Conservation (phyloP, 257 asterid species). For the Eucommia ulmoides region DNA sequence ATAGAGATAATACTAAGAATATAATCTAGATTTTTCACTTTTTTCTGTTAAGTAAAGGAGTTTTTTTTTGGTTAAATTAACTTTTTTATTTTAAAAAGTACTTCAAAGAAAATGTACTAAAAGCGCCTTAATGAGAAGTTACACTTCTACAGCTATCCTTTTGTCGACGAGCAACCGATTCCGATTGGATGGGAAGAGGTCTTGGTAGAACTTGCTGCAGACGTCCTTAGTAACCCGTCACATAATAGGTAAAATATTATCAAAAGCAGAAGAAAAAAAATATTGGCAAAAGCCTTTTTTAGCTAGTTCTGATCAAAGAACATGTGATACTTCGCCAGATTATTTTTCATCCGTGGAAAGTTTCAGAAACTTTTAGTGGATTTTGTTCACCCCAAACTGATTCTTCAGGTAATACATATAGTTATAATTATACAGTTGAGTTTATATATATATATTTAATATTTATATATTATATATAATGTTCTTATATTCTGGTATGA, state of each 20-base stretch:
- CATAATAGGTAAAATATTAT: constrained; percentile 34
- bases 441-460: background rate
- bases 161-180: constrained; percentile 72
- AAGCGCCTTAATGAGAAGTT: no score
- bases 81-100: no score
- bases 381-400: constrained; percentile 61
- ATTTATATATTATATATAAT: no score
- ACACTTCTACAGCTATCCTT: constrained; percentile 53
- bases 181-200: constrained; percentile 79
- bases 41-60: no score
- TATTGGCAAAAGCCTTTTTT: background rate
- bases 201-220: constrained; percentile 54
- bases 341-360: constrained; percentile 49
- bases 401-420: constrained; percentile 52
- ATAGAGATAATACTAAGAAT: no score
- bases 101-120: no score
- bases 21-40: no score
- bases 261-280: background rate
- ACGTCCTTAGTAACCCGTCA: constrained; percentile 55
- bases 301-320: constrained; percentile 3
- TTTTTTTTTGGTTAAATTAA: no score
- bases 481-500: constrained; percentile 1
- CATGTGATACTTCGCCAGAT: constrained; percentile 22
- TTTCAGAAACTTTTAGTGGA: constrained; percentile 51
- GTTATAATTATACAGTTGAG: background rate